These are phyloP conservation scores for Babesia sp. DNA, from an alignment of 169 alveolate species.

Conservation along the genomic window DNA sequence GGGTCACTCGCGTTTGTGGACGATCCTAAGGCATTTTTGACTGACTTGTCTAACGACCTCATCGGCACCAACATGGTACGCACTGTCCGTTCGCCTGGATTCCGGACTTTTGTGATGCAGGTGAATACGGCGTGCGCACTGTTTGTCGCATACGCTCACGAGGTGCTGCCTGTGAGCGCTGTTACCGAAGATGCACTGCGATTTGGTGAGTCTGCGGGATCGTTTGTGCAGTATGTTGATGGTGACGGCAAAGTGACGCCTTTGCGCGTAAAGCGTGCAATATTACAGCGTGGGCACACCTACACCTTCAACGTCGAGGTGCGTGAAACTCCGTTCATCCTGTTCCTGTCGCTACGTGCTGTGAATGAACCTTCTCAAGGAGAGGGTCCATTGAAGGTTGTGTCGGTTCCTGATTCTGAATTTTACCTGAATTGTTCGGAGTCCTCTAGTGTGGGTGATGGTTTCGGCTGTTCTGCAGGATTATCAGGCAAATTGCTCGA, in stretches of 20 bases:
- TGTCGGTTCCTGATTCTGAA: slow-evolving; percentile 58
- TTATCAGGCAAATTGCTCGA: slow-evolving; percentile 65
- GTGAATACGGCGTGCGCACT: slow-evolving; percentile 69
- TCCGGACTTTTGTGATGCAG: slow-evolving; percentile 48
- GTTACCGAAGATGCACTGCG: slow-evolving; percentile 20
- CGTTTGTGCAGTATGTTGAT: slow-evolving; percentile 1
- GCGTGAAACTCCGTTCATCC: slow-evolving; percentile 31
- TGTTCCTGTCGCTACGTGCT: slow-evolving; percentile 38
- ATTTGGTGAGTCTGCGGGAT: background rate
- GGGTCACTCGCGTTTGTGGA: slow-evolving; percentile 67
- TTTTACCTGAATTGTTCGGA: slow-evolving; percentile 38
- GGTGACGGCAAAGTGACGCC: slow-evolving; percentile 5
- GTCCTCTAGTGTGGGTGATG: slow-evolving; percentile 45
- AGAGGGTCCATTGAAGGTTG: slow-evolving; percentile 41
- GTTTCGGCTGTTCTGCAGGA: slow-evolving; percentile 68
- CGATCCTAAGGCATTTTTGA: slow-evolving; percentile 55
- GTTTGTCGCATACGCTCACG: slow-evolving; percentile 67
- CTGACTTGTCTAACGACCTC: slow-evolving; percentile 67
- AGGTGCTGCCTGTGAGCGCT: slow-evolving; percentile 18
- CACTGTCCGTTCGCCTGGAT: slow-evolving; percentile 46
- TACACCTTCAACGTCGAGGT: slow-evolving; percentile 47
- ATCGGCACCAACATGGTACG: slow-evolving; percentile 65
- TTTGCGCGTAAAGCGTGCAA: slow-evolving; percentile 19
- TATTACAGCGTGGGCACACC: slow-evolving; percentile 20
- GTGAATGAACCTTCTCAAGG: slow-evolving; percentile 19